These are phyloP conservation scores for Colletotrichum somersetense DNA, from an alignment of 2,329 filamentous ascomycete genomes.

Conservation along the genomic window DNA sequence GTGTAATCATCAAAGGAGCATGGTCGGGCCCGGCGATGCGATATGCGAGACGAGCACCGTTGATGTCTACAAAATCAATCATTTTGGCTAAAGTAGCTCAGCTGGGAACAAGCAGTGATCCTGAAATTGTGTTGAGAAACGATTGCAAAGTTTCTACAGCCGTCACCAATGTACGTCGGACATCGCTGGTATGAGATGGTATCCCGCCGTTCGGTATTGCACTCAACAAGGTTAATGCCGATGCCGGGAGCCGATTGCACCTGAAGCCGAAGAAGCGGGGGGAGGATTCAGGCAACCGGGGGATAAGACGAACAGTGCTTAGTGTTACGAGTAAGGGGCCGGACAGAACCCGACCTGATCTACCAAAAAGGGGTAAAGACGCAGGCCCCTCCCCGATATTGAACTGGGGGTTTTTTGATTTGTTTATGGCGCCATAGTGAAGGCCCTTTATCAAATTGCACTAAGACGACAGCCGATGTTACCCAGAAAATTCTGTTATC, in stretches of 20 bases:
- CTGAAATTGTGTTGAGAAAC: too few species aligned
- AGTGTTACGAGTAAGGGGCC: slow-evolving; percentile 12
- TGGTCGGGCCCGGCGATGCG: slow-evolving; percentile 47
- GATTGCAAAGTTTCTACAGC: not conserved
- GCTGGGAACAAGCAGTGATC: not conserved
- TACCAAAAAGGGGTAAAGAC: slow-evolving; percentile 29
- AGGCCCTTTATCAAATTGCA: not conserved
- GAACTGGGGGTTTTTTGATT: not conserved
- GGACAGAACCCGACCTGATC: slow-evolving; percentile 24
- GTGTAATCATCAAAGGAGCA: slow-evolving; percentile 52
- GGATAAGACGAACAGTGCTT: slow-evolving; percentile 6
- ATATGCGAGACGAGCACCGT: slow-evolving; percentile 52
- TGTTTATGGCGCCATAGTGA: not conserved
- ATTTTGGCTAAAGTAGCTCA: not conserved
- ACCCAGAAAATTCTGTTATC: slow-evolving; percentile 39
- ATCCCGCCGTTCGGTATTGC: not conserved
- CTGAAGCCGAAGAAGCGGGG: slow-evolving; percentile 26
- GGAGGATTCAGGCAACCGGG: not conserved
- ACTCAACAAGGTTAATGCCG: not conserved
- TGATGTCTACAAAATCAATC: slow-evolving; percentile 48
- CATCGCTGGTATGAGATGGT: not conserved
- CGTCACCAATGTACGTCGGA: not conserved
- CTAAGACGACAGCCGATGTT: slow-evolving; percentile 26
- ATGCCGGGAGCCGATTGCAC: not conserved
- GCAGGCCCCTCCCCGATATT: slow-evolving; percentile 32